Conservation (phyloP, 2,329 filamentous ascomycete species). For the Phyllosticta citribraziliensis region DNA sequence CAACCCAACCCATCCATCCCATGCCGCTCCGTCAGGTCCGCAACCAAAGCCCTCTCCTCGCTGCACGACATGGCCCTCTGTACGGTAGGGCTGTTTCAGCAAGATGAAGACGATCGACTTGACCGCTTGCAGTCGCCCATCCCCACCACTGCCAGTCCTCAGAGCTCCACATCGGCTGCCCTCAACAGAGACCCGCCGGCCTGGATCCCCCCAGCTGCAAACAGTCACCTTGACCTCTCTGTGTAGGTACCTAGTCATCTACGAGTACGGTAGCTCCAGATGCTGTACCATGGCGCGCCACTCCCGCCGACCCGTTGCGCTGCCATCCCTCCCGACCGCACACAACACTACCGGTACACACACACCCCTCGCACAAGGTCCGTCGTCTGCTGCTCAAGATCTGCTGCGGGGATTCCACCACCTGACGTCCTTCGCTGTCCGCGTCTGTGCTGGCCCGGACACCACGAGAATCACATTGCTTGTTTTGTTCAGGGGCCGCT, state of each 20-base stretch:
- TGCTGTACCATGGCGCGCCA: background rate
- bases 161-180: background rate
- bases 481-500: background rate
- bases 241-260: too few species aligned
- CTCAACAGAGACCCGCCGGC: conserved; percentile 1
- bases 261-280: too few species aligned
- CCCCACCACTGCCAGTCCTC: background rate
- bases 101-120: conserved; percentile 10
- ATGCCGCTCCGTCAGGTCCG: conserved; percentile 4
- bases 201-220: conserved; percentile 5
- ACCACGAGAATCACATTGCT: background rate
- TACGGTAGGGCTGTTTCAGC: conserved; percentile 11
- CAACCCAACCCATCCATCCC: conserved; percentile 1
- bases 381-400: too few species aligned
- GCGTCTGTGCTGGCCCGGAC: background rate
- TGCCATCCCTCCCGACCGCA: background rate
- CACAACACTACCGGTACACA: too few species aligned
- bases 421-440: background rate
- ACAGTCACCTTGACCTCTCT: too few species aligned
- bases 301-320: background rate
- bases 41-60: background rate
- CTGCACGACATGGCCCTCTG: conserved; percentile 9
- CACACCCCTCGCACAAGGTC: background rate
- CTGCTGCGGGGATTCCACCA: too few species aligned
- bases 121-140: conserved; percentile 7